Conservation (phyloP, 805 yeast genomes). For the Wickerhamiella slavikovae region DNA sequence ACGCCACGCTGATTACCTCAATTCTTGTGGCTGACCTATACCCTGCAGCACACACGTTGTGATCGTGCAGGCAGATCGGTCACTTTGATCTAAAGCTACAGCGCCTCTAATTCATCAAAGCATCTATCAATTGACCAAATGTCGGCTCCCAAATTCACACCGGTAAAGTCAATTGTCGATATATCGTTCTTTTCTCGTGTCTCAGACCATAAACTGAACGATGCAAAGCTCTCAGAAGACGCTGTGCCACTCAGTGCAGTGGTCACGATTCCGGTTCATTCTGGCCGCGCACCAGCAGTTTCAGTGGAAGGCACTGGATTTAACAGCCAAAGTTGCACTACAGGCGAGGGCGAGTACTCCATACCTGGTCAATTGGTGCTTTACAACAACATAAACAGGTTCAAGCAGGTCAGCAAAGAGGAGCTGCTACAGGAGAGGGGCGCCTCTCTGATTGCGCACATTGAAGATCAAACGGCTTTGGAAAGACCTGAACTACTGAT, state of each 20-base stretch:
- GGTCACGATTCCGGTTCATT: constrained; percentile 10
- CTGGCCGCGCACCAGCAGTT: constrained; percentile 19
- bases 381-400: constrained; percentile 72
- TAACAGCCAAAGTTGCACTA: too few relatives aligned
- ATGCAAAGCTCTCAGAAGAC: constrained; percentile 40
- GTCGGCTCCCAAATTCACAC: constrained; percentile 23
- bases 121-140: too few relatives aligned
- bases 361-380: constrained; percentile 30
- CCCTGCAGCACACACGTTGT: too few relatives aligned
- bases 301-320: too few relatives aligned
- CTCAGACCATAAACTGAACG: constrained; percentile 52
- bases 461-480: constrained; percentile 19
- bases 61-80: too few relatives aligned
- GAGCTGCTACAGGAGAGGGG: constrained; percentile 28
- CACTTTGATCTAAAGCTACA: too few relatives aligned
- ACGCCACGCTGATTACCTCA: too few relatives aligned
- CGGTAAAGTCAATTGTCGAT: constrained; percentile 57
- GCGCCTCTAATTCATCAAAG: too few relatives aligned
- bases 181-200: constrained; percentile 69
- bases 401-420: constrained; percentile 47
- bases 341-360: too few relatives aligned
- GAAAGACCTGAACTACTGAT: constrained; percentile 23
- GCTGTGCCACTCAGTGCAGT: constrained; percentile 24
- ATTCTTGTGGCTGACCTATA: too few relatives aligned
- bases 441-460: constrained; percentile 13